These are phyloP conservation scores for Mortierella sp. DNA, from an alignment of 371 early-diverging fungal species.

Conservation along the genomic window DNA sequence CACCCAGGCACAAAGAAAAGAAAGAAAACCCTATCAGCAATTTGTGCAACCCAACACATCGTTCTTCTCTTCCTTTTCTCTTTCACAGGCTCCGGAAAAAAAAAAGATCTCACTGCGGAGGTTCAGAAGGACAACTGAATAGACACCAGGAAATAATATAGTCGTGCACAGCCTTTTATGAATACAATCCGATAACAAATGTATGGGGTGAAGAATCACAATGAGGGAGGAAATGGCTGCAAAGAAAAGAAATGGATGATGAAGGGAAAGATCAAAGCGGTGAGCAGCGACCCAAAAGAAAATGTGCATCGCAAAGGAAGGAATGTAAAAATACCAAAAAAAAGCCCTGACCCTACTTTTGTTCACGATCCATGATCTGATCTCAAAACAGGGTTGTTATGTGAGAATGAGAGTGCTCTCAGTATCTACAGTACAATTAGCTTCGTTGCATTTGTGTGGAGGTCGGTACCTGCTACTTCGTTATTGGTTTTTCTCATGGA, in stretches of 20 bases:
- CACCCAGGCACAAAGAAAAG: not conserved
- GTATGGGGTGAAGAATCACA: not conserved
- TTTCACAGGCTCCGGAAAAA: not conserved
- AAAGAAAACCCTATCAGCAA: not conserved
- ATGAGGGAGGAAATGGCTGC: too few species aligned
- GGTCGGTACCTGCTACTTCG: not conserved
- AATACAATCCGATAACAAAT: not conserved
- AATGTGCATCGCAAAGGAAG: not conserved
- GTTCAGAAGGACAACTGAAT: too few species aligned
- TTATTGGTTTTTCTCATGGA: too few species aligned
- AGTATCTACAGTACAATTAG: not conserved
- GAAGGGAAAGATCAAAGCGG: not conserved
- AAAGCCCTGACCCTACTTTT: not conserved
- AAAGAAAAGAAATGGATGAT: not conserved
- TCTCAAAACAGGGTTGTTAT: not conserved
- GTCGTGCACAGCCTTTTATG: slow-evolving; percentile 1
- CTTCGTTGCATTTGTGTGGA: not conserved
- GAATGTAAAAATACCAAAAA: not conserved
- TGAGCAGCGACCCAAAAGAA: not conserved
- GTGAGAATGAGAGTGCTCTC: not conserved
- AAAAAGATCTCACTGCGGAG: too few species aligned
- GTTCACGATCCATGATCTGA: not conserved
- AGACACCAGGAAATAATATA: not conserved
- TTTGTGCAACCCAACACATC: slow-evolving; percentile 6
- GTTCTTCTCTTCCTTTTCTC: not conserved